Evolutionary conservation across 352 stramenopile genomes (phyloP).

Genomic region (Aphanomyces stellatus): DNA sequence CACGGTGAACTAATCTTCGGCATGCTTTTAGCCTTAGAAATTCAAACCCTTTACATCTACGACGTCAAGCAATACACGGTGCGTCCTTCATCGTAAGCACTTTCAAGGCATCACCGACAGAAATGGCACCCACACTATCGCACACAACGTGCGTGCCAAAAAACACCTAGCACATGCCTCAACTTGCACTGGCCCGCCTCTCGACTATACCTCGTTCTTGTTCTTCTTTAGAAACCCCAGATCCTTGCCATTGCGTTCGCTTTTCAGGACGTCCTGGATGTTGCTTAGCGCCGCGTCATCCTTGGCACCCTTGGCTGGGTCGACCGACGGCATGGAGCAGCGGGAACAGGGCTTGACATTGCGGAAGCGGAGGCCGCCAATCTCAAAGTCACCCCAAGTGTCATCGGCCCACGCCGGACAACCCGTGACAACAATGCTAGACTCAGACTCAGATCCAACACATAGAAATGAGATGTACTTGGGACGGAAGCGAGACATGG

Average conservation of each 20-base stretch:
- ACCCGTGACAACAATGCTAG: conserved; percentile 62
- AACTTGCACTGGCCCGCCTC: neutral
- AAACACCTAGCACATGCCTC: no score
- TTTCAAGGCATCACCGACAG: no score
- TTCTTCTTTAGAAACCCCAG: conserved; percentile 50
- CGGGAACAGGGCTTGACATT: conserved; percentile 67
- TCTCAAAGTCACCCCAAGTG: conserved; percentile 52
- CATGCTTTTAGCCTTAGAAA: no score
- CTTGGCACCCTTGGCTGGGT: conserved; percentile 44
- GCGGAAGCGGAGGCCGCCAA: conserved; percentile 43
- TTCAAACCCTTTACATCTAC: no score
- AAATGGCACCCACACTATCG: no score
- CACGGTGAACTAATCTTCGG: no score
- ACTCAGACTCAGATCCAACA: neutral
- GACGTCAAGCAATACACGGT: no score
- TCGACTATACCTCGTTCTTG: conserved; percentile 25
- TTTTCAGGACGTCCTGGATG: conserved; percentile 26
- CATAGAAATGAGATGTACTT: conserved; percentile 35
- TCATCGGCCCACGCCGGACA: conserved; percentile 63
- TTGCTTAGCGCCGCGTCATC: conserved; percentile 40
- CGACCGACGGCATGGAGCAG: conserved; percentile 68
- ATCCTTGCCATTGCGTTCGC: conserved; percentile 31
- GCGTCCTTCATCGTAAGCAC: no score
- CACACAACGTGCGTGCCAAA: no score
- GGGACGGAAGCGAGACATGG: conserved; percentile 72